Evolutionary conservation across 2,329 filamentous ascomycete species (phyloP).

Genomic region (Monosporascus sp.): DNA sequence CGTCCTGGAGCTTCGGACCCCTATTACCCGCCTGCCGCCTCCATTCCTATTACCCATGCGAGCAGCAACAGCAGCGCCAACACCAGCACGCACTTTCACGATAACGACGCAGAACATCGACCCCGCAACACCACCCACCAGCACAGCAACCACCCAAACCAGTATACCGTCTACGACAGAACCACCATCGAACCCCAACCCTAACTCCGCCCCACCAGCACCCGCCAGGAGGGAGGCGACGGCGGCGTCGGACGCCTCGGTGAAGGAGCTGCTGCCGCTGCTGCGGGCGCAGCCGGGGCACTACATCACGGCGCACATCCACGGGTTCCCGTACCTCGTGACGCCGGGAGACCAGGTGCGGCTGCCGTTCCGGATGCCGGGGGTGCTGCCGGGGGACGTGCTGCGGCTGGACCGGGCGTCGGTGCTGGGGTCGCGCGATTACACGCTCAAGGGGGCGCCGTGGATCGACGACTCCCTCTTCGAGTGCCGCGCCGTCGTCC

Average conservation of each 20-base stretch:
- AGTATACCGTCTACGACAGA: constrained; percentile 6
- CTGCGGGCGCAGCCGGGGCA: constrained; percentile 67
- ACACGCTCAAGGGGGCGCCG: constrained; percentile 76
- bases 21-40: constrained; percentile 40
- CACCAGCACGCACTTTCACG: constrained; percentile 27
- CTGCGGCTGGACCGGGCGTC: constrained; percentile 83
- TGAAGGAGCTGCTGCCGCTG: constrained; percentile 56
- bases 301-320: constrained; percentile 77
- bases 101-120: constrained; percentile 28
- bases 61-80: constrained; percentile 22
- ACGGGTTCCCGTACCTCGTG: constrained; percentile 74
- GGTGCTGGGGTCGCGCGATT: constrained; percentile 79
- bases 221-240: constrained; percentile 3
- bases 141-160: constrained; percentile 8
- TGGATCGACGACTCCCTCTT: constrained; percentile 81
- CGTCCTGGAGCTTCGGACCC: constrained; percentile 53
- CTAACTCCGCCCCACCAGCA: constrained; percentile 6
- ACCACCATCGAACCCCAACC: background rate
- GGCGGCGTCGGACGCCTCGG: constrained; percentile 47
- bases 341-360: constrained; percentile 70
- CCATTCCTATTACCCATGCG: constrained; percentile 47
- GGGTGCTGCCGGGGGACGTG: constrained; percentile 73
- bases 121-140: constrained; percentile 27
- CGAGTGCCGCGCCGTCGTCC: constrained; percentile 77
- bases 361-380: constrained; percentile 74